Conservation (phyloP, 2,329 filamentous ascomycete genomes). For the Penicillium aurantiogriseum region DNA sequence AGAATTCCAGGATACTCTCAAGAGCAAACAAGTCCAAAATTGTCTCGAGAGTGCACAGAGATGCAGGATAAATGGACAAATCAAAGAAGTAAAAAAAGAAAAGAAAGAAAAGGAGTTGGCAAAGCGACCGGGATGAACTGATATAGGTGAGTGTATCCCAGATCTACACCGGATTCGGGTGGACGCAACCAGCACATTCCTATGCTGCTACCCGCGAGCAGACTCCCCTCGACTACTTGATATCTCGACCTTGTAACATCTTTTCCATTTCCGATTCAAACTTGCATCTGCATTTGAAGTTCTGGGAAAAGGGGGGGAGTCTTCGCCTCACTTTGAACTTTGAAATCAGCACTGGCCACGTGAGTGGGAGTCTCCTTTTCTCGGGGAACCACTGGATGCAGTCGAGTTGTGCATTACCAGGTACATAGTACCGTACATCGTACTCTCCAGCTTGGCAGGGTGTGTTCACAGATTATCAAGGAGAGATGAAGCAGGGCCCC, state of each 20-base stretch:
- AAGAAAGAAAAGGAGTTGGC: slow-evolving; percentile 19
- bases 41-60: not conserved
- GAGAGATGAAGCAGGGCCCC: slow-evolving; percentile 6
- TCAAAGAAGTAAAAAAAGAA: slow-evolving; percentile 13
- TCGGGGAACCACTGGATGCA: slow-evolving; percentile 20
- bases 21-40: slow-evolving; percentile 11
- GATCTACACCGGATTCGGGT: slow-evolving; percentile 22
- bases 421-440: not conserved
- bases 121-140: slow-evolving; percentile 26
- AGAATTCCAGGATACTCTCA: not conserved
- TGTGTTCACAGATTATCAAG: not conserved
- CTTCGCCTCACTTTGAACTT: slow-evolving; percentile 26
- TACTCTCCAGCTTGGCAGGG: not conserved
- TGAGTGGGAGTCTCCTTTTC: slow-evolving; percentile 16
- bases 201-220: slow-evolving; percentile 27
- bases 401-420: slow-evolving; percentile 13
- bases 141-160: slow-evolving; percentile 22
- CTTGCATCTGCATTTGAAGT: not conserved
- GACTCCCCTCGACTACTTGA: slow-evolving; percentile 13
- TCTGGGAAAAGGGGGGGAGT: not conserved
- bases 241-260: slow-evolving; percentile 3
- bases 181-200: slow-evolving; percentile 27
- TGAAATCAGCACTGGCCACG: slow-evolving; percentile 25
- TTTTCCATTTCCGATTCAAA: slow-evolving; percentile 5
- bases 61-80: slow-evolving; percentile 2